Base-by-base conservation (phyloP, 2,329 filamentous ascomycete species). In the Harringtonia aguacate region DNA sequence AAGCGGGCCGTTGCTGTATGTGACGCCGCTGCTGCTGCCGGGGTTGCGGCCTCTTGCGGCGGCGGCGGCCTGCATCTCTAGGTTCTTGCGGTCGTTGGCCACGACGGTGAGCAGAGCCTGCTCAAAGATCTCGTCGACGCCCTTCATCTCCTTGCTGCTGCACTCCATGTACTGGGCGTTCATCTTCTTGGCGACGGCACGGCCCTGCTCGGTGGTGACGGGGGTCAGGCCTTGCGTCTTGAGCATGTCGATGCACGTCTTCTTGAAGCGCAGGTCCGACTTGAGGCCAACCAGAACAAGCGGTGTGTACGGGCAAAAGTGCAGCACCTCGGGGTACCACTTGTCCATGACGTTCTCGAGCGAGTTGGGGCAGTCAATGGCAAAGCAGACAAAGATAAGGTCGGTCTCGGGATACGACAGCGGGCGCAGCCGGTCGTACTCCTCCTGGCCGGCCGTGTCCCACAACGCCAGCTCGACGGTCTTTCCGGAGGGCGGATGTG, bases 241-340 rank as follows among this genome's bases (percentile, higher is more conserved):
- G 66, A 98, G 86, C 62, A 98, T 88, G 61, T 98, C 92, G 65
- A 97, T 95, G 67, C 92, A 97, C 42, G 88, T 90, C 65, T 86
- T 84, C 73, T 97, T 97, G 68, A 83, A 79, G 56, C 92, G 88
- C 48, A 98, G 81, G 65, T 98, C 92, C 21, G 90, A 95, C 67
- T 98, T 98, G 58, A 98, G 81, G 47, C 90, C 92, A 53, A 95
- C 85, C 45, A 98, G 85, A 60, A 98, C 84, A 52, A 98, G 81
- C 21, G 92, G 92, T 2, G 90, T 97, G 57, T 92, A 95, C 15
- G 92, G 92, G 67, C 92, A 97, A 72, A 98, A 98, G 67, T 98
- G 92, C 45, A 97, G 79, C 56, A 98, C 92, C 71, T 98, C 92
- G 48, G 92, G 92, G 59, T 95, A 98, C 92, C 92, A 98, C 92